phyloP scores from a whole-genome alignment of 176 grass and related monocot genomes.

The Musa beccarii region DNA sequence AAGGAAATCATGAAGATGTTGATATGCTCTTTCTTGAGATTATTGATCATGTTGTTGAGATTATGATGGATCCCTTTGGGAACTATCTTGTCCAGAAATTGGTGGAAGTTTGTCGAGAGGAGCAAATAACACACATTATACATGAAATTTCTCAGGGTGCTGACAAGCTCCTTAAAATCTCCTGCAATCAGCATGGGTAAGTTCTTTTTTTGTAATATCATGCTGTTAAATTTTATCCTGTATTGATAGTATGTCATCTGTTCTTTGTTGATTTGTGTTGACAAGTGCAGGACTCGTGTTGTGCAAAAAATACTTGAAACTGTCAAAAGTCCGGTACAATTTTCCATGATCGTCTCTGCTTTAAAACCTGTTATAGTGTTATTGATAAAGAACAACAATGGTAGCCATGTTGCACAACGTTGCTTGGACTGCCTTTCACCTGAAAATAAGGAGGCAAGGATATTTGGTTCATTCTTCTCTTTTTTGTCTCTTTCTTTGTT shows the following conservation, averaged over 20 bases:
- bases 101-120: slow-evolving; percentile 46
- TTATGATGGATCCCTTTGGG: slow-evolving; percentile 61
- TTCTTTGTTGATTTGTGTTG: neutral
- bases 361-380: slow-evolving; percentile 36
- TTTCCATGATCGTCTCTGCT: slow-evolving; percentile 42
- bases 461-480: slow-evolving; percentile 9
- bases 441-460: slow-evolving; percentile 44
- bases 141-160: slow-evolving; percentile 52
- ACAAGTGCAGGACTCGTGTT: slow-evolving; percentile 51
- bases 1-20: slow-evolving; percentile 45
- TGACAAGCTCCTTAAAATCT: slow-evolving; percentile 41
- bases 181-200: slow-evolving; percentile 86
- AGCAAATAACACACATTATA: slow-evolving; percentile 46
- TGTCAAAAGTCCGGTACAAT: slow-evolving; percentile 31
- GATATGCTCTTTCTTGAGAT: slow-evolving; percentile 52
- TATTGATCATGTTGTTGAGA: slow-evolving; percentile 55
- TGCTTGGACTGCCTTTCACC: slow-evolving; percentile 59
- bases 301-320: slow-evolving; percentile 87
- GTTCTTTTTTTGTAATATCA: neutral
- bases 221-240: neutral
- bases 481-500: slow-evolving; percentile 11
- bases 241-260: neutral
- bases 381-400: slow-evolving; percentile 72
- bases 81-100: slow-evolving; percentile 74
- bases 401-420: slow-evolving; percentile 50